These are phyloP conservation scores for Rhynchosporium secalis DNA, from an alignment of 2,329 filamentous ascomycete genomes.

Conservation along the genomic window DNA sequence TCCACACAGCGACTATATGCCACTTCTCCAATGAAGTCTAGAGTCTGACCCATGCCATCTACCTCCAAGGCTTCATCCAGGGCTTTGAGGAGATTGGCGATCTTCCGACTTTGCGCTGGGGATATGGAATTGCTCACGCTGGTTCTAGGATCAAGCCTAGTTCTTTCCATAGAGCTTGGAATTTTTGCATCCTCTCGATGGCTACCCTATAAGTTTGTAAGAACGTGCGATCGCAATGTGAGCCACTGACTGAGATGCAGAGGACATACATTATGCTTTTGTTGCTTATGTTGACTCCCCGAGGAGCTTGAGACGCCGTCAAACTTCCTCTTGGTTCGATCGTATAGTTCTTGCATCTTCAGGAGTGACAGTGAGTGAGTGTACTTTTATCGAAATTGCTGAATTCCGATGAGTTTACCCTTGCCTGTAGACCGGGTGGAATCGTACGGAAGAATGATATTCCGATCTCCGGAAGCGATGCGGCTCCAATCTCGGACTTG, in stretches of 20 bases:
- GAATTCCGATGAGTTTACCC: background rate
- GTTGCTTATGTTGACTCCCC: conserved; percentile 18
- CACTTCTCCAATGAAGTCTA: conserved; percentile 26
- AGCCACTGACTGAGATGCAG: conserved; percentile 2
- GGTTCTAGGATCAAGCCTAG: conserved; percentile 1
- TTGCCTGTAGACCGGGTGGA: background rate
- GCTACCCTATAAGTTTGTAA: conserved; percentile 14
- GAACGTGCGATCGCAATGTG: conserved; percentile 4
- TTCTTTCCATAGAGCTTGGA: conserved; percentile 1
- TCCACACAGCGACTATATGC: conserved; percentile 27
- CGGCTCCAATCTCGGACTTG: conserved; percentile 13
- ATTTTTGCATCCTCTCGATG: background rate
- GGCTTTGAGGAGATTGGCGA: conserved; percentile 32
- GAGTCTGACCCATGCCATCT: conserved; percentile 24
- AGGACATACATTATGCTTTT: conserved; percentile 22
- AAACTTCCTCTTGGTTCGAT: conserved; percentile 28
- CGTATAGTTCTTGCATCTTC: conserved; percentile 23
- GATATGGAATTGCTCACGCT: background rate
- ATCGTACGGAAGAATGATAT: conserved; percentile 17
- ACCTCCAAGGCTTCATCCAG: conserved; percentile 33
- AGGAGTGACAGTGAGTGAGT: background rate
- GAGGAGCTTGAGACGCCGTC: conserved; percentile 12
- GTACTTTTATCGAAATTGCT: background rate
- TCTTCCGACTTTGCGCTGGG: conserved; percentile 24
- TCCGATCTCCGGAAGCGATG: conserved; percentile 18